A percentile compares a stretch with the other conserved stretches of the same genome.
Conservation (phyloP, 805 yeast genomes). For the Ogataea saltuana region DNA sequence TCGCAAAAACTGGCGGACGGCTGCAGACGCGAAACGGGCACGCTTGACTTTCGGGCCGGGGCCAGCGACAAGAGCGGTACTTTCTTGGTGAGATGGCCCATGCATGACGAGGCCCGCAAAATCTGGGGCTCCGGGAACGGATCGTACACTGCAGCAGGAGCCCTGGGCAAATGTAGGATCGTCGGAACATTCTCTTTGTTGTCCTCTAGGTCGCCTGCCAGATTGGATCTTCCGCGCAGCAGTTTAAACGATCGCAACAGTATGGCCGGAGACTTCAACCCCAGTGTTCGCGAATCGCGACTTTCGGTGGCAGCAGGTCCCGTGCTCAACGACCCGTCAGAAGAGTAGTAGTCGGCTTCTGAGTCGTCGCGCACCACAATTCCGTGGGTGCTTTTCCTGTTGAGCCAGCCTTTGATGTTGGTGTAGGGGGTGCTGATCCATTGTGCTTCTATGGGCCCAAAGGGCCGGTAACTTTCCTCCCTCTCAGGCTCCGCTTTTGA, state of each 20-base stretch:
- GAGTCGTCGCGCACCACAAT: conserved; percentile 8
- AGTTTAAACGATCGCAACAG: conserved; percentile 23
- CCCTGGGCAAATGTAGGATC: background rate
- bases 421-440: conserved; percentile 23
- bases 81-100: conserved; percentile 3
- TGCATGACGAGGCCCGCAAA: conserved; percentile 2
- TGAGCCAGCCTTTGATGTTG: conserved; percentile 19
- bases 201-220: conserved; percentile 1
- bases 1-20: conserved; percentile 6
- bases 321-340: conserved; percentile 15
- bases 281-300: background rate
- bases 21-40: conserved; percentile 5
- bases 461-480: conserved; percentile 3
- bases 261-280: conserved; percentile 11
- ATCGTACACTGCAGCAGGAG: background rate
- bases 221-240: conserved; percentile 3
- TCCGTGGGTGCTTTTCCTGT: conserved; percentile 22
- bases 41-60: conserved; percentile 1
- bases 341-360: background rate
- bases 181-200: conserved; percentile 2
- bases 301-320: conserved; percentile 4
- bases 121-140: conserved; percentile 12
- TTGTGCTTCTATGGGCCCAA: conserved; percentile 27
- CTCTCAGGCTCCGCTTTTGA: too few relatives aligned
- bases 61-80: conserved; percentile 8